Percentiles rank a stretch among this genome's conserved stretches.
These are phyloP conservation scores for Citrus glauca DNA, from an alignment of 345 rosid genomes.

Conservation along the genomic window DNA sequence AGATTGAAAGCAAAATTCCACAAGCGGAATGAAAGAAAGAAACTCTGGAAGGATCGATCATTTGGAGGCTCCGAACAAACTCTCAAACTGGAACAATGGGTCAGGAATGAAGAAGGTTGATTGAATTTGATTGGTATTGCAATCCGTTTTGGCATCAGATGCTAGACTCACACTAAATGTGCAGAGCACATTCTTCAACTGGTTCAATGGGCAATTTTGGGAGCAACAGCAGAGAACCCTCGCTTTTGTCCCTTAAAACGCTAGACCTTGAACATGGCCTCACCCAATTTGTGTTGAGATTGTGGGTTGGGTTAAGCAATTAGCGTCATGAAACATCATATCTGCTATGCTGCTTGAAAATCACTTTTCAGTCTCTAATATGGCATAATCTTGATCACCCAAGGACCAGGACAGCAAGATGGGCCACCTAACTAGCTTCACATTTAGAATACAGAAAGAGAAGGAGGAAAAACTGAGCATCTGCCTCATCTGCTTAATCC, in stretches of 20 bases:
- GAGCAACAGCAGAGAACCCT: no score
- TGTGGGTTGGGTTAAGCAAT: neutral
- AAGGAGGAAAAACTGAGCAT: neutral
- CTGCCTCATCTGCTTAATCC: neutral
- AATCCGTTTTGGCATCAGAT: neutral
- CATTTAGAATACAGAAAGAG: neutral
- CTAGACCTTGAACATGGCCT: neutral
- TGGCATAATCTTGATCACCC: neutral
- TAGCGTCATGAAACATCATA: no score
- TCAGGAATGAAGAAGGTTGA: neutral
- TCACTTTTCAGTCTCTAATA: neutral
- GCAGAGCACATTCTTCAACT: no score
- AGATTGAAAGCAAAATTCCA: neutral
- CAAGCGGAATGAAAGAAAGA: neutral
- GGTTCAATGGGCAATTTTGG: no score
- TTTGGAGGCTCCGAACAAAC: neutral
- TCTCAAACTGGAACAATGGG: neutral
- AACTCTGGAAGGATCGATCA: neutral
- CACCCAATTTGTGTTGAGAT: neutral
- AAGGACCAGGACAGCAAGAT: neutral
- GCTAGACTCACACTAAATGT: no score
- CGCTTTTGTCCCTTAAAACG: neutral
- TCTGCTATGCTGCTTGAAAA: neutral
- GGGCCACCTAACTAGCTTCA: neutral
- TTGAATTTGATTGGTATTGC: no score